These are phyloP conservation scores for Alternaria sp. DNA, from an alignment of 2,329 filamentous ascomycete species.

Conservation along the genomic window DNA sequence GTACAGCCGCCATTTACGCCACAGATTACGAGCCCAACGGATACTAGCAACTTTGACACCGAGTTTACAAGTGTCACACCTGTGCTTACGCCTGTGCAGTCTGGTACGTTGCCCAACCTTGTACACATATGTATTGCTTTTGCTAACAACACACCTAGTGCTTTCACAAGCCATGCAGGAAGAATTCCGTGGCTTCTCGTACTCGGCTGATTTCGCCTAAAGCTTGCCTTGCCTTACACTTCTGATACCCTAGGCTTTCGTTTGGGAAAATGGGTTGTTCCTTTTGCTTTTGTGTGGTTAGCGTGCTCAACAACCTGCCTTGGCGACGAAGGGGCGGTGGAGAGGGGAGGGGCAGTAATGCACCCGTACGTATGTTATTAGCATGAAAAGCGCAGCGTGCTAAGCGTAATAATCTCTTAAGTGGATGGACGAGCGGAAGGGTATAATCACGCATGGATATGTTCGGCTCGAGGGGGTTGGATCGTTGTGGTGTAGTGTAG, in stretches of 20 bases:
- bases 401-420: conserved; percentile 1
- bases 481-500: not conserved
- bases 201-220: conserved; percentile 84
- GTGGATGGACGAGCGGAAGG: not conserved
- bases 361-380: not conserved
- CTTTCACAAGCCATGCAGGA: conserved; percentile 99
- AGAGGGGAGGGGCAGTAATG: not conserved
- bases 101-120: conserved; percentile 68
- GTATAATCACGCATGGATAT: conserved; percentile 2
- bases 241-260: conserved; percentile 19
- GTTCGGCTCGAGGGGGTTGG: not conserved
- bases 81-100: conserved; percentile 95
- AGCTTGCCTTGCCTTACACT: conserved; percentile 12
- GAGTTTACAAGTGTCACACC: conserved; percentile 99
- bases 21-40: conserved; percentile 86
- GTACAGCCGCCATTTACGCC: conserved; percentile 89
- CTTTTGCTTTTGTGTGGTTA: conserved; percentile 11
- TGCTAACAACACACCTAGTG: conserved; percentile 61
- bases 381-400: conserved; percentile 6
- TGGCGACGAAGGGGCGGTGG: conserved; percentile 2
- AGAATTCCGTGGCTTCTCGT: conserved; percentile 98
- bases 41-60: conserved; percentile 99
- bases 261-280: conserved; percentile 12
- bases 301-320: conserved; percentile 1
- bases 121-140: not conserved